Base-by-base conservation (phyloP, 345 rosid species). In the Nephelium lappaceum region DNA sequence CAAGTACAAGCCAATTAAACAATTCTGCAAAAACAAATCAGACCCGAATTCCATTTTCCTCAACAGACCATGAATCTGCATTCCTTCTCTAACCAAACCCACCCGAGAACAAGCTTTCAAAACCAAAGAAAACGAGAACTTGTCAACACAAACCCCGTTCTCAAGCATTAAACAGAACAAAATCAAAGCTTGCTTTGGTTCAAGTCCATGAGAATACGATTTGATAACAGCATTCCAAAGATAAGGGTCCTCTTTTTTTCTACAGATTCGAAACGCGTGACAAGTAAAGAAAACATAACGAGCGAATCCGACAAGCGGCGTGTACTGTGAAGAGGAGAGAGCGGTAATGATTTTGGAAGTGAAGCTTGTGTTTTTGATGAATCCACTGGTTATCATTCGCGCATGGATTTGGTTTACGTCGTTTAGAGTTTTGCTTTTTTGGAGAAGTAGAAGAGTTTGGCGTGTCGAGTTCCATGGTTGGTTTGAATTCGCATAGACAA, bases 191-290 rank as follows among this genome's bases (percentile, higher is more conserved):
- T 74, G 61, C 47, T 38, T 49, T 1, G 91, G 91, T 39, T 85
- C 81, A 53, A 36, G 11, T 27, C 89, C 87, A 6, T 88, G 91
- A 73, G 91, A 88, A 78, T 85, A 83, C 19, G 88, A 81, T 74
- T 85, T 88, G 60, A 88, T 85, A 58, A 86, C 53, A 21, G 85
- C 87, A 75, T 88, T 88, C 89, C 91, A 88, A 15, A 86, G 89
- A 74, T 85, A 83, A 49, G 85, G 82, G 81, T 83, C 89, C 11
- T 74, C 77, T 12, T 67, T 18, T 4, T 70, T 3, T 16, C 16
- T 38, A 62, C 51, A 27, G 1, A 67, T 39, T 21, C 2, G 23
- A 49, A 38, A 77, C 66, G 76, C 81, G 45, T 64, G 86, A 65
- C 16, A 77, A 5, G 81, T 57, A 47, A 84, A 79, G 84, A 88